Evolutionary conservation across 2,329 filamentous ascomycete genomes (phyloP).

Genomic region (Raffaelea deltoideospora): DNA sequence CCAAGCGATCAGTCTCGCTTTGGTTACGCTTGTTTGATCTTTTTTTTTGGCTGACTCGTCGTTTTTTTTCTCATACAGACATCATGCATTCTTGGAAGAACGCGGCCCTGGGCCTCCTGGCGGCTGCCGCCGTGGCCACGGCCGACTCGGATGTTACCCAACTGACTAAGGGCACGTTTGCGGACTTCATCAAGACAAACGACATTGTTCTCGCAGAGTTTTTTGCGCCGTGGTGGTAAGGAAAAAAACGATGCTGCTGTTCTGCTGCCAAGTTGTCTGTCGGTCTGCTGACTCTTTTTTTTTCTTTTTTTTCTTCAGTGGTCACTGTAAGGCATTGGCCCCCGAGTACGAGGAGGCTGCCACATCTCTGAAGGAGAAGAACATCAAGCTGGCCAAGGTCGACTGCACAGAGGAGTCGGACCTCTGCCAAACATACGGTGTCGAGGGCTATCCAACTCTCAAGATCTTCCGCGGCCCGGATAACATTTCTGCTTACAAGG

Average conservation of each 20-base stretch:
- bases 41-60: too few species aligned
- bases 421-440: slow-evolving; percentile 76
- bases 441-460: slow-evolving; percentile 95
- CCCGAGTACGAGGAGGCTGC: slow-evolving; percentile 83
- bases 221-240: slow-evolving; percentile 35
- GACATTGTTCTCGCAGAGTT: slow-evolving; percentile 85
- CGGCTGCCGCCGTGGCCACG: slow-evolving; percentile 40
- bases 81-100: slow-evolving; percentile 31
- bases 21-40: too few species aligned
- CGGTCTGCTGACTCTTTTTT: slow-evolving; percentile 2
- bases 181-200: slow-evolving; percentile 71
- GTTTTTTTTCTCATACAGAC: not conserved
- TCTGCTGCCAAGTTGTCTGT: not conserved
- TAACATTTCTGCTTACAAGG: slow-evolving; percentile 67
- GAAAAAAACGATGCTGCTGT: too few species aligned
- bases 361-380: slow-evolving; percentile 73
- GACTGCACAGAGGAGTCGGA: slow-evolving; percentile 93
- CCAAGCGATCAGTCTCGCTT: too few species aligned
- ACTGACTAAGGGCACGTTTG: slow-evolving; percentile 76
- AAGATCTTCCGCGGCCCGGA: slow-evolving; percentile 95
- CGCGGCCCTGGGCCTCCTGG: slow-evolving; percentile 37
- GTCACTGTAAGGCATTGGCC: slow-evolving; percentile 96
- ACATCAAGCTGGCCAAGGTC: slow-evolving; percentile 71
- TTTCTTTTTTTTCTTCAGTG: slow-evolving; percentile 41
- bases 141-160: slow-evolving; percentile 66